Evolutionary conservation across 805 yeast genomes (phyloP).

Genomic region (Wickerhamomyces mucosus): DNA sequence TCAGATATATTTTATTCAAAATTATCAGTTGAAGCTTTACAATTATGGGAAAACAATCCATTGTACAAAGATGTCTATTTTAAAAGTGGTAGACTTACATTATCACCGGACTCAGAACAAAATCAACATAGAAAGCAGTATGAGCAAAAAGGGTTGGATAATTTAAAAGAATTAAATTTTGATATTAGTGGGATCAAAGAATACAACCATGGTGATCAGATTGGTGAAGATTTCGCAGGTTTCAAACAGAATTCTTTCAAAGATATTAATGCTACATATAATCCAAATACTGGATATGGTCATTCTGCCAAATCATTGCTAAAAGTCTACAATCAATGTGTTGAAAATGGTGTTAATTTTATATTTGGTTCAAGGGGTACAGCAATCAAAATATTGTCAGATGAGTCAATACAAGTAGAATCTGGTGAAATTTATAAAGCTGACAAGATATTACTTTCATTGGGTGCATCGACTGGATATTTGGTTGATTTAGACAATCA

Average conservation of each 20-base stretch:
- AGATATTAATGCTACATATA: constrained; percentile 22
- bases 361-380: constrained; percentile 24
- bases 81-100: constrained; percentile 33
- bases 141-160: constrained; percentile 28
- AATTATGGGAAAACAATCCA: constrained; percentile 28
- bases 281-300: constrained; percentile 34
- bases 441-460: constrained; percentile 24
- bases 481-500: constrained; percentile 24
- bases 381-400: constrained; percentile 10
- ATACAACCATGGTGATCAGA: constrained; percentile 22
- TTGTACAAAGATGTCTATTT: constrained; percentile 24
- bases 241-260: constrained; percentile 18
- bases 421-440: constrained; percentile 20
- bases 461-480: constrained; percentile 30
- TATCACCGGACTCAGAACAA: constrained; percentile 21
- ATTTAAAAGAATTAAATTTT: constrained; percentile 20
- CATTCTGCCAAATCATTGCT: constrained; percentile 30
- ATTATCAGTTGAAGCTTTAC: constrained; percentile 35
- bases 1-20: constrained; percentile 31
- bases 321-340: constrained; percentile 22
- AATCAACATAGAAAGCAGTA: constrained; percentile 27
- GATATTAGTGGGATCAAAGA: constrained; percentile 20
- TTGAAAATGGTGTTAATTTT: constrained; percentile 25
- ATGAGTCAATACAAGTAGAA: constrained; percentile 13
- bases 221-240: constrained; percentile 21